A percentile compares a stretch with the other conserved stretches of the same genome.
These are phyloP conservation scores for Chimonanthus salicifolius DNA, from an alignment of 164 flowering plant species.

Conservation along the genomic window DNA sequence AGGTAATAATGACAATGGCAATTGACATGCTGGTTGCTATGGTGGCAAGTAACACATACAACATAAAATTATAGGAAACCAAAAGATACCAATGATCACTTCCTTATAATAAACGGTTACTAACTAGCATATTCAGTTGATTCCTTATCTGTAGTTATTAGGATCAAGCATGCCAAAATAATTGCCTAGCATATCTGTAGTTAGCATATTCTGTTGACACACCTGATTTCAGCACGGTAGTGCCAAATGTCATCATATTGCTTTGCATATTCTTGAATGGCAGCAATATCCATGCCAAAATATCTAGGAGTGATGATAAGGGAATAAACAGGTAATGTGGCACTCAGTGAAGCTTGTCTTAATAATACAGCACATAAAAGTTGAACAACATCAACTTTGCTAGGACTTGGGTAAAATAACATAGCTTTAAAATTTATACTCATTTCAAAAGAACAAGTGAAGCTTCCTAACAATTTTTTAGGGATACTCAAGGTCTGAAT, in stretches of 20 bases:
- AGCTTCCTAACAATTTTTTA: constrained; percentile 1
- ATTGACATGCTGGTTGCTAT: too few relatives aligned
- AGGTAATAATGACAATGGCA: background rate
- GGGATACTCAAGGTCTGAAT: constrained; percentile 98
- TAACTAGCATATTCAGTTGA: background rate
- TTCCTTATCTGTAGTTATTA: background rate
- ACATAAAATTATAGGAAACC: background rate
- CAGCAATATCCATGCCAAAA: constrained; percentile 75
- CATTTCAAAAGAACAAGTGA: background rate
- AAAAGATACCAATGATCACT: background rate
- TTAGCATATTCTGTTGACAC: constrained; percentile 1
- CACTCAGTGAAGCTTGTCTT: background rate
- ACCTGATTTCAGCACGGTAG: constrained; percentile 92
- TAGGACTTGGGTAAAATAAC: background rate
- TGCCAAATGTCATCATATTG: constrained; percentile 70
- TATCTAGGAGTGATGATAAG: constrained; percentile 53
- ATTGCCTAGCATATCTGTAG: too few relatives aligned
- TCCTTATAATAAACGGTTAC: background rate
- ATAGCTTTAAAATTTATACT: too few relatives aligned
- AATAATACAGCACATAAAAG: background rate
- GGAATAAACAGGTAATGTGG: constrained; percentile 13
- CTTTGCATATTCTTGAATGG: constrained; percentile 68
- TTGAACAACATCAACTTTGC: background rate
- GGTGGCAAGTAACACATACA: background rate
- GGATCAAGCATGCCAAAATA: background rate